phyloP scores from a whole-genome alignment of 2,329 filamentous ascomycete genomes.

The Monilinia vaccinii-corymbosi region DNA sequence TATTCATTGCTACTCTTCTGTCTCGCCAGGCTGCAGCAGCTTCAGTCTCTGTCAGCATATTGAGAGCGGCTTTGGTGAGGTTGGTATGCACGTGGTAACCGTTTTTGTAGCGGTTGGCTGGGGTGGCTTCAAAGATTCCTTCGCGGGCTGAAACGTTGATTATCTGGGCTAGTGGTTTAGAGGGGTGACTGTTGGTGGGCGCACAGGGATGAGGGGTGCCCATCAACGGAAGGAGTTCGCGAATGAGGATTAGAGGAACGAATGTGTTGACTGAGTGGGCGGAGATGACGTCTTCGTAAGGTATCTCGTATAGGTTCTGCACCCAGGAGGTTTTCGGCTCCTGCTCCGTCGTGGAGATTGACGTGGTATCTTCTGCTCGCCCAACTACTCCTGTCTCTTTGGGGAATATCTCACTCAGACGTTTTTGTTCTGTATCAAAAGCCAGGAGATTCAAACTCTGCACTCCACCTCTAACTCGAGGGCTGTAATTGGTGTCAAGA shows the following conservation, averaged over 20 bases:
- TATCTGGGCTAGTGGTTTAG: constrained; percentile 10
- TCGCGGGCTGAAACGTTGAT: constrained; percentile 18
- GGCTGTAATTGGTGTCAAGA: background rate
- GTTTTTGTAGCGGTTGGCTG: constrained; percentile 5
- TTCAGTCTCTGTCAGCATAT: constrained; percentile 19
- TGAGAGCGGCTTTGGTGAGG: constrained; percentile 17
- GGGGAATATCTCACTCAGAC: background rate
- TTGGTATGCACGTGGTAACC: constrained; percentile 18
- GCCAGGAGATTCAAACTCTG: background rate
- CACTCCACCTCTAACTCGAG: background rate
- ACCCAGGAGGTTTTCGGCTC: constrained; percentile 13
- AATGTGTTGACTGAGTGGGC: constrained; percentile 18
- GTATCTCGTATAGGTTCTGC: constrained; percentile 14
- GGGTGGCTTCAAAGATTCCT: constrained; percentile 14
- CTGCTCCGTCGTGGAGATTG: background rate
- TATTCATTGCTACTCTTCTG: constrained; percentile 14
- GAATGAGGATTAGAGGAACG: constrained; percentile 15
- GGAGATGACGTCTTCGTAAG: constrained; percentile 18
- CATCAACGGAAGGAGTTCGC: constrained; percentile 16
- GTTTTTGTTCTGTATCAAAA: constrained; percentile 2
- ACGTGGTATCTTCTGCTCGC: background rate
- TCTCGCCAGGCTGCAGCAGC: constrained; percentile 13
- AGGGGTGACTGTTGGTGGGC: no score
- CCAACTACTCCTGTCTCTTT: background rate
- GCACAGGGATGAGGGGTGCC: background rate